Evolutionary conservation across 2,329 filamentous ascomycete genomes (phyloP).

Genomic region (Verticillium zaregamsianum): DNA sequence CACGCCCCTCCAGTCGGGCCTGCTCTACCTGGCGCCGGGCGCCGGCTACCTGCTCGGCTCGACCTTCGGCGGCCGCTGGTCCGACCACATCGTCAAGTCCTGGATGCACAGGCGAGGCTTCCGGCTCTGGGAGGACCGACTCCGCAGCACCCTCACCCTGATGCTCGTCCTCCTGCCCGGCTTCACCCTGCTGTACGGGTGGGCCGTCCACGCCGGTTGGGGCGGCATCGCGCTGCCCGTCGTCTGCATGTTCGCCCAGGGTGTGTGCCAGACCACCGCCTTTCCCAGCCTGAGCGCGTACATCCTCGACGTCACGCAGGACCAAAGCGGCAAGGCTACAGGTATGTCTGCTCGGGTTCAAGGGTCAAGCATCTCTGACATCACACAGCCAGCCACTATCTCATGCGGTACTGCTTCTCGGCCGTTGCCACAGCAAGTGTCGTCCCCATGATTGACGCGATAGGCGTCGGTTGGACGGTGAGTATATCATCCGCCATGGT

Average conservation of each 20-base stretch:
- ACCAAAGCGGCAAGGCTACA: constrained; percentile 7
- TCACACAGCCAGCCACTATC: constrained; percentile 72
- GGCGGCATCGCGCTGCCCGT: constrained; percentile 51
- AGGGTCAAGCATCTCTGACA: not conserved
- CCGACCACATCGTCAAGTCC: constrained; percentile 61
- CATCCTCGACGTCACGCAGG: constrained; percentile 12
- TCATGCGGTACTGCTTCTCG: constrained; percentile 71
- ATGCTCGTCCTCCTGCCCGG: constrained; percentile 54
- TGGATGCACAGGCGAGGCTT: constrained; percentile 56
- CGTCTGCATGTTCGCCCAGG: constrained; percentile 64
- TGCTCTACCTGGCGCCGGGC: constrained; percentile 73
- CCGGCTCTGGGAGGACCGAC: constrained; percentile 64
- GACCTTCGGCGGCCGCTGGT: constrained; percentile 68
- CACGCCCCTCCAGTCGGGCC: constrained; percentile 60
- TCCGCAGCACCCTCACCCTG: constrained; percentile 55
- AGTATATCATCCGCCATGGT: constrained; percentile 24
- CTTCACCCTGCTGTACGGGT: constrained; percentile 68
- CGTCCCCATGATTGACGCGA: constrained; percentile 66
- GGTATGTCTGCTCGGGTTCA: not conserved
- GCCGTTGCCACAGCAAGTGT: constrained; percentile 67
- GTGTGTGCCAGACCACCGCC: constrained; percentile 64
- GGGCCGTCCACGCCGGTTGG: constrained; percentile 34
- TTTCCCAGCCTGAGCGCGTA: constrained; percentile 66
- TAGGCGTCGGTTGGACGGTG: constrained; percentile 68
- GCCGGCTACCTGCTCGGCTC: constrained; percentile 66